Evolutionary conservation across 2,329 filamentous ascomycete species (phyloP).

Genomic region (Penicillium janthinellum): DNA sequence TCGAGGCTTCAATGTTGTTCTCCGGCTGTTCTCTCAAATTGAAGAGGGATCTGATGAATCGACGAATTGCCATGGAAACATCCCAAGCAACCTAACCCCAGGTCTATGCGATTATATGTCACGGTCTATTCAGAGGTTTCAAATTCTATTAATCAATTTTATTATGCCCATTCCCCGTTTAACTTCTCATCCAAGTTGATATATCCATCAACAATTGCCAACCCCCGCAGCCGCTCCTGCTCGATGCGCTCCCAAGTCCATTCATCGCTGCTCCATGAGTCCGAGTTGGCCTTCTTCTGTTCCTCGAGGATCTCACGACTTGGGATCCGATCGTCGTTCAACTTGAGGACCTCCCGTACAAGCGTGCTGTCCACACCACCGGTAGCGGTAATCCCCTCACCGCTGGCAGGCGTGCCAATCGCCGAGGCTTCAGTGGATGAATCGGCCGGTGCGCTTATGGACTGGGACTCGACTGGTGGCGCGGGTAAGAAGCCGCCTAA

Average conservation of each 20-base stretch:
- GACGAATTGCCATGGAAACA: too few species aligned
- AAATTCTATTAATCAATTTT: not conserved
- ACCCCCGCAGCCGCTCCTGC: constrained; percentile 56
- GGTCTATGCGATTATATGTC: not conserved
- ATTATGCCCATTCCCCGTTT: constrained; percentile 49
- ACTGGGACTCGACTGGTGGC: constrained; percentile 60
- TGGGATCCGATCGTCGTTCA: constrained; percentile 35
- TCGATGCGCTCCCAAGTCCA: constrained; percentile 66
- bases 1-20: too few species aligned
- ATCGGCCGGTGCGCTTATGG: constrained; percentile 23
- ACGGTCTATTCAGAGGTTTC: not conserved
- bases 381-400: constrained; percentile 37
- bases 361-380: constrained; percentile 39
- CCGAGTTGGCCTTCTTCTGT: constrained; percentile 35
- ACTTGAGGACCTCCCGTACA: constrained; percentile 40
- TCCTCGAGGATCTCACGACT: constrained; percentile 32
- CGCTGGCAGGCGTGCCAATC: constrained; percentile 34
- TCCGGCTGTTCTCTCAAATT: too few species aligned
- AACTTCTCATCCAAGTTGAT: constrained; percentile 54
- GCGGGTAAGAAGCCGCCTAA: constrained; percentile 73
- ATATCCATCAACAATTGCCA: constrained; percentile 59
- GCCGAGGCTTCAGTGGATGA: constrained; percentile 31
- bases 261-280: constrained; percentile 40
- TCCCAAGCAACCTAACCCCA: too few species aligned
- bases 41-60: too few species aligned